A percentile compares a stretch with the other conserved stretches of the same genome.
Conservation (phyloP, 768 basidiomycete genomes). For the Boletellus sp. region DNA sequence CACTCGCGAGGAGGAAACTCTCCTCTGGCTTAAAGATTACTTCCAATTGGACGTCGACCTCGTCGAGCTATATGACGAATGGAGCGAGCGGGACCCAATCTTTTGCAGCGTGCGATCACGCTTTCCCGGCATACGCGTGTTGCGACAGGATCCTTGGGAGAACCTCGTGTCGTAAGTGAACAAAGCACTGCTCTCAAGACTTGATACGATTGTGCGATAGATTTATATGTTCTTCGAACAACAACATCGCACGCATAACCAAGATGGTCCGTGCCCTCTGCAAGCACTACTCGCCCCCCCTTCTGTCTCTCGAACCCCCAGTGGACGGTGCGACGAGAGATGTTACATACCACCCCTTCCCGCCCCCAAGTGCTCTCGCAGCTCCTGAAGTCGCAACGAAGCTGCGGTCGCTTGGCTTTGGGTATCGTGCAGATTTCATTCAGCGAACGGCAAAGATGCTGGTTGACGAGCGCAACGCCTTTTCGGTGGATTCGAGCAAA, state of each 20-base stretch:
- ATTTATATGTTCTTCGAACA: constrained; percentile 97
- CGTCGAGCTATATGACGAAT: constrained; percentile 64
- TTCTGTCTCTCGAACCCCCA: constrained; percentile 49
- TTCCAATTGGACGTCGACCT: constrained; percentile 85
- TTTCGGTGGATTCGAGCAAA: background rate
- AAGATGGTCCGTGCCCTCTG: constrained; percentile 89
- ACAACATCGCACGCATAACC: constrained; percentile 92
- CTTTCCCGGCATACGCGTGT: constrained; percentile 78
- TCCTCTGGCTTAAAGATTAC: constrained; percentile 78
- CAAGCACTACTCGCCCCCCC: constrained; percentile 64
- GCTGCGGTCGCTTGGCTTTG: constrained; percentile 86
- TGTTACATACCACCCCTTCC: constrained; percentile 74
- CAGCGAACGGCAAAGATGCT: constrained; percentile 80
- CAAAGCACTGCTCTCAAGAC: background rate
- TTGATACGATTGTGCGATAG: constrained; percentile 39
- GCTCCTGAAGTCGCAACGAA: constrained; percentile 51
- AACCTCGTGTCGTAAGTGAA: constrained; percentile 82
- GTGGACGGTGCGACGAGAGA: constrained; percentile 31
- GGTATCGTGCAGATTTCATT: constrained; percentile 91
- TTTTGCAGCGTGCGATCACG: constrained; percentile 62
- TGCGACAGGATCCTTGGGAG: constrained; percentile 96
- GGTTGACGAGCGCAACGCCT: constrained; percentile 47
- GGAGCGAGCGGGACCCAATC: constrained; percentile 70
- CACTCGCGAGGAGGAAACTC: constrained; percentile 57
- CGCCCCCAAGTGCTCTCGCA: constrained; percentile 67